Conservation (phyloP, 805 yeast species). For the Ogataea nitratoaversa region DNA sequence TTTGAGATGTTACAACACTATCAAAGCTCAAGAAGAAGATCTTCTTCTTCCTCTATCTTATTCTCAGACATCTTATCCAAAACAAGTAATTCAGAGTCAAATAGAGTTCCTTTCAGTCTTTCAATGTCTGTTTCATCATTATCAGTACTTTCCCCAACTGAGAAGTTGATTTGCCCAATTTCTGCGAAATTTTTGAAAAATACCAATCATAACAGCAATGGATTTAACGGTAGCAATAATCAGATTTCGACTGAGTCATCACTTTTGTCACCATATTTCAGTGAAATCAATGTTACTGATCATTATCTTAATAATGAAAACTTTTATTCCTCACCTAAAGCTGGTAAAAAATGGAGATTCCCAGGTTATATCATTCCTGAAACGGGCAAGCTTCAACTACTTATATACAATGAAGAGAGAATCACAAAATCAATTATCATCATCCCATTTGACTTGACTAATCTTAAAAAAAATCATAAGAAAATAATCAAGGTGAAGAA, state of each 20-base stretch:
- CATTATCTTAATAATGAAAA: slow-evolving; percentile 20
- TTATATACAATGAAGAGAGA: slow-evolving; percentile 28
- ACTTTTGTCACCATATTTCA: slow-evolving; percentile 29
- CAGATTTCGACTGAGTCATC: neutral
- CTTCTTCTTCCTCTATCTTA: slow-evolving; percentile 21
- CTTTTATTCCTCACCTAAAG: neutral
- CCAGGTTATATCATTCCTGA: slow-evolving; percentile 28
- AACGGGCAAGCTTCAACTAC: slow-evolving; percentile 27
- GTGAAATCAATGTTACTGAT: slow-evolving; percentile 26
- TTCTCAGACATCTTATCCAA: slow-evolving; percentile 18
- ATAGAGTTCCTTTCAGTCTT: slow-evolving; percentile 24
- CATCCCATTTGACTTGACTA: slow-evolving; percentile 25
- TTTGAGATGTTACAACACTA: neutral
- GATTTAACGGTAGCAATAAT: neutral
- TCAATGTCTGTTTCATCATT: slow-evolving; percentile 22
- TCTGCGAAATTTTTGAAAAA: slow-evolving; percentile 21
- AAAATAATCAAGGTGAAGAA: slow-evolving; percentile 24
- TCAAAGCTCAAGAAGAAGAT: slow-evolving; percentile 10
- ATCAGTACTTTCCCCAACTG: slow-evolving; percentile 11
- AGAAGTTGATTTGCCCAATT: slow-evolving; percentile 16
- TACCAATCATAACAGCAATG: neutral
- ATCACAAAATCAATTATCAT: slow-evolving; percentile 23
- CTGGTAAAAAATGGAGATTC: slow-evolving; percentile 17
- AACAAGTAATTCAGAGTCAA: slow-evolving; percentile 7
- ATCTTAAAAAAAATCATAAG: slow-evolving; percentile 22